These are phyloP conservation scores for Bryopsis sp. DNA, from an alignment of 139 green algal genomes.

Conservation along the genomic window DNA sequence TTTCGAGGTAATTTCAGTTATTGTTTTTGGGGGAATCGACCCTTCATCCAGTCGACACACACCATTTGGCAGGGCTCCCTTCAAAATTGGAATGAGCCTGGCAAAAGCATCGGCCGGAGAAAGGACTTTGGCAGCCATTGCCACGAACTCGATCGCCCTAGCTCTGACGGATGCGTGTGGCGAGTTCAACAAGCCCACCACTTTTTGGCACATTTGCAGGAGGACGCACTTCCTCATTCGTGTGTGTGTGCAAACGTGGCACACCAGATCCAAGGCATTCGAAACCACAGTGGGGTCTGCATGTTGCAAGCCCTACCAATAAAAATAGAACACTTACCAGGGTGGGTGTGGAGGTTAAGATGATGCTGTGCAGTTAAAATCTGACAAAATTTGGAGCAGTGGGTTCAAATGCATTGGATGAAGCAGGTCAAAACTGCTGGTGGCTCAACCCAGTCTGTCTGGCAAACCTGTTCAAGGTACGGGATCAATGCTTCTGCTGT, in stretches of 20 bases:
- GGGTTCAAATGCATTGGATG: too few relatives aligned
- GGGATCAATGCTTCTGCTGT: too few relatives aligned
- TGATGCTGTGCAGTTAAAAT: too few relatives aligned
- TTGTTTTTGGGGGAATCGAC: too few relatives aligned
- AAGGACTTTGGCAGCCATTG: constrained; percentile 48
- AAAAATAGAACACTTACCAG: too few relatives aligned
- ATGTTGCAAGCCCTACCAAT: constrained; percentile 7
- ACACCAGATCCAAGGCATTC: neutral
- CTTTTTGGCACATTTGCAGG: neutral
- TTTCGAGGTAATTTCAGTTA: too few relatives aligned
- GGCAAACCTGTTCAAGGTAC: too few relatives aligned
- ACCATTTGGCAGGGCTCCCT: neutral
- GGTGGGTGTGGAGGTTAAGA: too few relatives aligned
- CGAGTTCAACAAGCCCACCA: constrained; percentile 39
- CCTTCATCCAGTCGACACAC: too few relatives aligned
- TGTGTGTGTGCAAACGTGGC: neutral
- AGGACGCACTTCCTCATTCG: neutral
- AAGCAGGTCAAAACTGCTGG: too few relatives aligned
- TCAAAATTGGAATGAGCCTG: constrained; percentile 47
- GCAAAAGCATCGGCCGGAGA: constrained; percentile 54
- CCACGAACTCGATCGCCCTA: constrained; percentile 51
- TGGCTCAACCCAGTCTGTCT: too few relatives aligned
- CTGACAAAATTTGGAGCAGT: too few relatives aligned
- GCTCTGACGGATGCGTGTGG: constrained; percentile 37
- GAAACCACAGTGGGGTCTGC: neutral